phyloP scores from a whole-genome alignment of 1,139 yeast species.

The Sugiyamaella neomexicana region DNA sequence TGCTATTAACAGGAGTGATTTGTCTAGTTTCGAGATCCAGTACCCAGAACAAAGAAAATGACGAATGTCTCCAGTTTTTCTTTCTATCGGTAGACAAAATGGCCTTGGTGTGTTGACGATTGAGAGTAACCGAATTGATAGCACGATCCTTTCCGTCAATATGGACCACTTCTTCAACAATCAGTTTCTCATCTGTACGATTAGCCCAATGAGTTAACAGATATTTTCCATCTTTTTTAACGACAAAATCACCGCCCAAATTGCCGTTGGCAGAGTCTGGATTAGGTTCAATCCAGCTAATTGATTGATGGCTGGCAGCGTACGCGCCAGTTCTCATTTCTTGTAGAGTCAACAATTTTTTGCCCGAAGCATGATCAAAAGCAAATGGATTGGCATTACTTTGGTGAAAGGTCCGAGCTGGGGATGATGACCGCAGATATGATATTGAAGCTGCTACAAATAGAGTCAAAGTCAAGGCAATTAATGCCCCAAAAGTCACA shows the following conservation, averaged over 20 bases:
- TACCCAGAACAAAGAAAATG: slow-evolving; percentile 66
- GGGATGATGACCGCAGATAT: slow-evolving; percentile 8
- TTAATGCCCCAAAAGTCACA: not conserved
- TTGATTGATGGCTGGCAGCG: slow-evolving; percentile 25
- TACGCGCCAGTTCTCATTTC: slow-evolving; percentile 36
- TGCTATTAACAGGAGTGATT: slow-evolving; percentile 46
- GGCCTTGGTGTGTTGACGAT: slow-evolving; percentile 48
- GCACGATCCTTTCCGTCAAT: slow-evolving; percentile 26
- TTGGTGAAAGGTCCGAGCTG: not conserved
- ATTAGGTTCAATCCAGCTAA: slow-evolving; percentile 32
- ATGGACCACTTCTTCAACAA: slow-evolving; percentile 24
- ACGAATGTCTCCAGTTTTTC: slow-evolving; percentile 75
- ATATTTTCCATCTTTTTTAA: slow-evolving; percentile 24
- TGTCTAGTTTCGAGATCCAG: slow-evolving; percentile 45
- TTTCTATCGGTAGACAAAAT: slow-evolving; percentile 53
- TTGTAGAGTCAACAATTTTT: slow-evolving; percentile 26
- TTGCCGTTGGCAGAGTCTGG: slow-evolving; percentile 27
- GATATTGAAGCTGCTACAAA: slow-evolving; percentile 15
- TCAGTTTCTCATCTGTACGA: slow-evolving; percentile 26
- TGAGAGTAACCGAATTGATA: slow-evolving; percentile 36
- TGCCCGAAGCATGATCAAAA: slow-evolving; percentile 4
- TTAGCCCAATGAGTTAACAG: slow-evolving; percentile 33
- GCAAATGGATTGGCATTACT: not conserved
- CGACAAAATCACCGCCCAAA: slow-evolving; percentile 36
- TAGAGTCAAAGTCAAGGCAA: not conserved